Percentiles rank a stretch among this genome's conserved stretches.
Evolutionary conservation across 1,284 basidiomycete species (phyloP).

Genomic region (Rhodotorula sp.): DNA sequence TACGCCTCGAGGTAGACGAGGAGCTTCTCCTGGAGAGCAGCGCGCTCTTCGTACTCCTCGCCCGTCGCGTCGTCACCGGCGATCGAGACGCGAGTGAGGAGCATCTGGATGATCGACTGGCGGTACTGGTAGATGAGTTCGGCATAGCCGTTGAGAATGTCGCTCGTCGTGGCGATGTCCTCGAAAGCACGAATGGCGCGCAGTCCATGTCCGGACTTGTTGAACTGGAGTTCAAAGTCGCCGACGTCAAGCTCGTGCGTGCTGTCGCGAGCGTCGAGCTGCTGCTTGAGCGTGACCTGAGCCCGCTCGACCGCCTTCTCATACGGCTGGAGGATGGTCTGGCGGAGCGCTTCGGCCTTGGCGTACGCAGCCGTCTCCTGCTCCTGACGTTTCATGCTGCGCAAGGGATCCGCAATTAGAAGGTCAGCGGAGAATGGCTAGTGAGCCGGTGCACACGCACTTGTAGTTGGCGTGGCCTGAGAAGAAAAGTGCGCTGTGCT

Average conservation of each 20-base stretch:
- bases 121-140: conserved; percentile 39
- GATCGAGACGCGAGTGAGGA: conserved; percentile 29
- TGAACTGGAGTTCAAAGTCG: conserved; percentile 35
- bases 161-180: conserved; percentile 26
- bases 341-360: conserved; percentile 30
- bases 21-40: conserved; percentile 41
- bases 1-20: conserved; percentile 38
- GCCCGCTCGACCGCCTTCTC: conserved; percentile 29
- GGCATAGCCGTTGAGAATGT: conserved; percentile 40
- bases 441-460: neutral
- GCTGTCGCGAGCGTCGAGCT: conserved; percentile 19
- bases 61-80: conserved; percentile 36
- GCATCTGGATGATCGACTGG: conserved; percentile 27
- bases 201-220: conserved; percentile 31
- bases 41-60: conserved; percentile 44
- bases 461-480: conserved; percentile 43
- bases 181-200: conserved; percentile 33
- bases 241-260: conserved; percentile 18
- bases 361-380: conserved; percentile 32
- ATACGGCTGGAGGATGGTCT: conserved; percentile 19
- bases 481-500: conserved; percentile 43
- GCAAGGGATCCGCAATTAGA: neutral
- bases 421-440: too few relatives aligned
- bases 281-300: neutral
- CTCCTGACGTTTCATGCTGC: conserved; percentile 26